Evolutionary conservation across 345 rosid genomes (phyloP), one percentile per base, ranked within the genome.

Genomic region (Citrus medica): DNA sequence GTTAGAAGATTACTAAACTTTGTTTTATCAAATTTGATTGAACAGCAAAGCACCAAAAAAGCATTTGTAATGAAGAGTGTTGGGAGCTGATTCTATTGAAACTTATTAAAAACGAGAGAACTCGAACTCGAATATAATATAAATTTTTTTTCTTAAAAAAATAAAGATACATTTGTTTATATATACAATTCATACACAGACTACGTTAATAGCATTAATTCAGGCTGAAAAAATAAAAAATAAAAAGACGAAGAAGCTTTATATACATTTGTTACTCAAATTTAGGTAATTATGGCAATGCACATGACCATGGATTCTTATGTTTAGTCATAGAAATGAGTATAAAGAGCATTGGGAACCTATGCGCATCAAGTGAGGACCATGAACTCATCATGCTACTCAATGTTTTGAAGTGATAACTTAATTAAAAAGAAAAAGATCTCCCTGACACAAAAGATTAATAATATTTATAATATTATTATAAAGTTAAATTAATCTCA

Each of bases 271-370:
- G 74, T 53, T 66, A 27, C 68, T 69, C 32, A 62, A 78, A 77
- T 61, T 74, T 1, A 71, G 66, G 78, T 69, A 78, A 86, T 82
- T 48, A 86, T 80, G 71, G 32, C 66, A 35, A 73, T 37, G 78
- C 89, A 84, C 84, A 71, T 86, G 86, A 80, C 75, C 27, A 67
- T 74, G 74, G 83, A 84, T 73, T 84, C 84, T 82, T 38, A 76
- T 73, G 78, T 12, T 9, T 19, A 10, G 51, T 27, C 14, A 16
- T 48, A 65, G 27, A 69, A 21, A 6, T 33, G 69, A 12, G 51
- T 69, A 42, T 53, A 17, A 16, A 53, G 58, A 24, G 46, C 76
- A 79, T 38, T 71, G 67, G 73, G 79, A 78, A 78, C 17, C 21
- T 61, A 30, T 70, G 65, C 24, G 73, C 32, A 30, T 24, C 4